phyloP scores from a whole-genome alignment of 257 asterid genomes.

The Verbena officinalis region DNA sequence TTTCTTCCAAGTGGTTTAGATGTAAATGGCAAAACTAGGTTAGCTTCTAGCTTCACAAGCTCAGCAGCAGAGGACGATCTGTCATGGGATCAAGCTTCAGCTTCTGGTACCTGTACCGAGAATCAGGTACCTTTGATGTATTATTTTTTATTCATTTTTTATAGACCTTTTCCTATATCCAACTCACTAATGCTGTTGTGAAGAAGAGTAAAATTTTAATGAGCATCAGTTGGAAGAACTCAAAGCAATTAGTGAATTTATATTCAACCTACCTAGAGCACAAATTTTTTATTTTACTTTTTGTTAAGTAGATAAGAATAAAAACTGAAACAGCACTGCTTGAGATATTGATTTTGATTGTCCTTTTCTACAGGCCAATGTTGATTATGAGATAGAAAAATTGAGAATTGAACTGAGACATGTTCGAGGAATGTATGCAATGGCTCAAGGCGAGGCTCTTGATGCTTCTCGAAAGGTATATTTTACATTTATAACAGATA shows the following conservation, averaged over 20 bases:
- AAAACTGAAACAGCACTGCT: not conserved
- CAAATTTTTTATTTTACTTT: not conserved
- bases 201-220: slow-evolving; percentile 10
- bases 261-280: not conserved
- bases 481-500: slow-evolving; percentile 6
- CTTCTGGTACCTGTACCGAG: slow-evolving; percentile 40
- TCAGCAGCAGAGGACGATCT: slow-evolving; percentile 32
- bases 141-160: too few species aligned
- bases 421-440: slow-evolving; percentile 76
- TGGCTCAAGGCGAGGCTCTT: slow-evolving; percentile 75
- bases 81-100: slow-evolving; percentile 40
- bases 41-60: slow-evolving; percentile 50
- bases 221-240: not conserved
- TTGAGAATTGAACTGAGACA: slow-evolving; percentile 81
- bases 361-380: slow-evolving; percentile 47
- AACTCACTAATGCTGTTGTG: not conserved
- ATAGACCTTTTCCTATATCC: too few species aligned
- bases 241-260: not conserved
- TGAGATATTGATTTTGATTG: not conserved
- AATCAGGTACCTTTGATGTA: slow-evolving; percentile 48
- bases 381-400: slow-evolving; percentile 77
- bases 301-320: not conserved
- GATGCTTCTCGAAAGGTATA: slow-evolving; percentile 88
- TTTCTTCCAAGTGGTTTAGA: slow-evolving; percentile 28
- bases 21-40: slow-evolving; percentile 20